Evolutionary conservation across 768 basidiomycete genomes (phyloP).

Genomic region (Fomitopsis serialis): DNA sequence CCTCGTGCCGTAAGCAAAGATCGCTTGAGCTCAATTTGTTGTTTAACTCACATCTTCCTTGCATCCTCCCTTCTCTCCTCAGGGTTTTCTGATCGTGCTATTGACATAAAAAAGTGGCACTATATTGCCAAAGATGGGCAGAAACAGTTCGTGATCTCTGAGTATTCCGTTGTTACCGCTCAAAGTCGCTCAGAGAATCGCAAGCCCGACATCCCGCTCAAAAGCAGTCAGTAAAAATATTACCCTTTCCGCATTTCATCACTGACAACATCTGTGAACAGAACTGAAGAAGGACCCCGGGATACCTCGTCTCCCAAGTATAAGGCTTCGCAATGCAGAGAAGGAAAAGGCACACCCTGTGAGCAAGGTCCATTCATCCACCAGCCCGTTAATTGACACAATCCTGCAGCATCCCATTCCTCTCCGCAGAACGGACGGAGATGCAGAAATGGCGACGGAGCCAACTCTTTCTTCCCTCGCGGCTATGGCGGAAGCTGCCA

Average conservation of each 20-base stretch:
- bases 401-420: slow-evolving; percentile 5
- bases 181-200: slow-evolving; percentile 28
- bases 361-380: background rate
- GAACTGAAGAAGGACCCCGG: slow-evolving; percentile 89
- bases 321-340: slow-evolving; percentile 55
- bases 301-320: slow-evolving; percentile 73
- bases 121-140: background rate
- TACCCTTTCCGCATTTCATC: background rate
- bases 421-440: slow-evolving; percentile 34
- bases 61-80: too few relatives aligned
- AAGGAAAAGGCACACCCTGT: slow-evolving; percentile 26
- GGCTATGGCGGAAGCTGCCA: slow-evolving; percentile 35
- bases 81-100: too few relatives aligned
- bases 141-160: background rate
- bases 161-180: background rate
- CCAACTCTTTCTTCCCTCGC: slow-evolving; percentile 63
- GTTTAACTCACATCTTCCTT: too few relatives aligned
- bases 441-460: slow-evolving; percentile 70
- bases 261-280: slow-evolving; percentile 25
- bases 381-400: background rate
- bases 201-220: slow-evolving; percentile 33
- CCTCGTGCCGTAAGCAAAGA: too few relatives aligned
- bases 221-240: slow-evolving; percentile 9
- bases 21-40: too few relatives aligned
- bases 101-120: too few relatives aligned